phyloP scores from a whole-genome alignment of 345 rosid genomes.

The Heritiera fomes region DNA sequence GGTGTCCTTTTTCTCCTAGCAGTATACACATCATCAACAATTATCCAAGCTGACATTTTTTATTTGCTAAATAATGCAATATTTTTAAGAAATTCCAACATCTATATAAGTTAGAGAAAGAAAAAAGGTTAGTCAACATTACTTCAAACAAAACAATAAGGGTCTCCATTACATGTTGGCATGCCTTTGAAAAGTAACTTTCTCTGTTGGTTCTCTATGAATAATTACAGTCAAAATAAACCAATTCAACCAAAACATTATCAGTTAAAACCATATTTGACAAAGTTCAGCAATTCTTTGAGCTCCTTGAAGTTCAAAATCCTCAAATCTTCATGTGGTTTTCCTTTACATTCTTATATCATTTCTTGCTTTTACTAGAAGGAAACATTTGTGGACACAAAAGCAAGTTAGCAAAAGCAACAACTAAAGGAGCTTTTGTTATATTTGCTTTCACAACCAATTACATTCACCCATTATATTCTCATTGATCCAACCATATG shows the following conservation, averaged over 20 bases:
- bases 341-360: not conserved
- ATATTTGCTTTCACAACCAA: not conserved
- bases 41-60: not conserved
- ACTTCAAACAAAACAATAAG: not conserved
- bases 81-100: not conserved
- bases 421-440: not conserved
- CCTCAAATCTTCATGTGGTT: not conserved
- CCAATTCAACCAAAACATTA: not conserved
- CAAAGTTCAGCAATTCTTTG: not conserved
- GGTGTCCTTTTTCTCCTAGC: not conserved
- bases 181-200: not conserved
- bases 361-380: not conserved
- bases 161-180: not conserved
- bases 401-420: constrained; percentile 7
- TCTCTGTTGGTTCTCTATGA: not conserved
- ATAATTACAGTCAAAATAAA: not conserved
- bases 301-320: not conserved
- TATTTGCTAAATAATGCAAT: not conserved
- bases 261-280: constrained; percentile 6
- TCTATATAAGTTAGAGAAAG: not conserved
- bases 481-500: not conserved
- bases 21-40: not conserved
- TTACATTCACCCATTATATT: not conserved
- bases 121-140: not conserved
- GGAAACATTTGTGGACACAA: not conserved